Evolutionary conservation across 345 rosid genomes (phyloP).

Genomic region (Sapria himalayana): DNA sequence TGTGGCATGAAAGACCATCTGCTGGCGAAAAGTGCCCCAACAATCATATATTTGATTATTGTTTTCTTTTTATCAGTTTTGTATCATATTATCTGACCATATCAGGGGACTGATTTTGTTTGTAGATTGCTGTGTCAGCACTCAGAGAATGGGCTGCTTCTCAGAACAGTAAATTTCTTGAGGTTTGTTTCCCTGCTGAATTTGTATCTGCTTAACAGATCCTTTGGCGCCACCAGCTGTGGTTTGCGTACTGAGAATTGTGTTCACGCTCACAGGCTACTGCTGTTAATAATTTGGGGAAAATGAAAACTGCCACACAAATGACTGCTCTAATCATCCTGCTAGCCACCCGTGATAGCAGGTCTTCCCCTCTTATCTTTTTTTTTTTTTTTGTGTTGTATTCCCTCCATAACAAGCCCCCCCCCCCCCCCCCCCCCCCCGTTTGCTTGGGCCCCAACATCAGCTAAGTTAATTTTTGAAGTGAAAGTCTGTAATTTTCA

Average conservation of each 20-base stretch:
- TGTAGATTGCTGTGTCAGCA: conserved; percentile 95
- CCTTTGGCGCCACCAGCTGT: not conserved
- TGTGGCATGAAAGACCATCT: too few relatives aligned
- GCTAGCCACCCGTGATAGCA: conserved; percentile 65
- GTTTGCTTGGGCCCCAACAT: not conserved
- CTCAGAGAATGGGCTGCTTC: conserved; percentile 99
- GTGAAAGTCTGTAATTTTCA: conserved; percentile 1
- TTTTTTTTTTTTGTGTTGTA: not conserved
- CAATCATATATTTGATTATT: too few relatives aligned
- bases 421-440: not conserved
- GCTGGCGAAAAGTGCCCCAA: too few relatives aligned
- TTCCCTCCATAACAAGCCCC: too few relatives aligned
- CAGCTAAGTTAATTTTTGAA: not conserved
- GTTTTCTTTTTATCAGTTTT: too few relatives aligned
- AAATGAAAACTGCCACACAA: conserved; percentile 98
- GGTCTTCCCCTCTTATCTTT: conserved; percentile 14
- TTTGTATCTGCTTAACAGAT: not conserved
- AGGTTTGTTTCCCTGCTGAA: conserved; percentile 24
- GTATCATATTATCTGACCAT: too few relatives aligned
- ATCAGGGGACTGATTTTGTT: too few relatives aligned
- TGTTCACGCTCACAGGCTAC: conserved; percentile 39
- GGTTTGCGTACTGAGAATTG: not conserved
- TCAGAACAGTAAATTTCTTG: conserved; percentile 51
- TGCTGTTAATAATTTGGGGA: conserved; percentile 90
- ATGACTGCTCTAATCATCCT: conserved; percentile 84